Evolutionary conservation across 176 grass and related monocot genomes (phyloP).

Genomic region (Alopecurus myosuroides): DNA sequence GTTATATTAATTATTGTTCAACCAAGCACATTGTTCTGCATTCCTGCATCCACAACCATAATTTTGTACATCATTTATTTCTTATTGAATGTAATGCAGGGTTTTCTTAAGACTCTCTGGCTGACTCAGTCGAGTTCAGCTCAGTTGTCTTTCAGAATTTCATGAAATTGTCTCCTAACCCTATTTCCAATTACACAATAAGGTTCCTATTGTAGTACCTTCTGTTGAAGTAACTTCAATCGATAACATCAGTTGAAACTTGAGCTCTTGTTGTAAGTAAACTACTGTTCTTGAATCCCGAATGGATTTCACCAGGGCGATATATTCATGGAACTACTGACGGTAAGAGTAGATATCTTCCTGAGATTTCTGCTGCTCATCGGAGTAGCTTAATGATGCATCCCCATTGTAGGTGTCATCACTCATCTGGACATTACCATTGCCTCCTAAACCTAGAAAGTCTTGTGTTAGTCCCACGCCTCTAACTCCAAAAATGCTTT

Average conservation of each 20-base stretch:
- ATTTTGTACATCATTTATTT: background rate
- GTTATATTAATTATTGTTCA: background rate
- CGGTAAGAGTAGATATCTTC: conserved; percentile 9
- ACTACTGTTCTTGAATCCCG: background rate
- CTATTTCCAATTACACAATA: background rate
- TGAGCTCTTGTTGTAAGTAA: conserved; percentile 3
- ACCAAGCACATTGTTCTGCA: background rate
- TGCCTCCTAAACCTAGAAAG: conserved; percentile 27
- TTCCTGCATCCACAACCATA: background rate
- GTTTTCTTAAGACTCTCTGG: background rate
- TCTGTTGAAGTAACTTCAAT: background rate
- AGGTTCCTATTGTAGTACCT: background rate
- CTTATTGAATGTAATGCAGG: conserved; percentile 18
- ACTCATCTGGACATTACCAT: background rate
- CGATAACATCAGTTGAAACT: background rate
- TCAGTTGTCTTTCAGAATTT: conserved; percentile 15
- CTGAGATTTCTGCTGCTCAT: conserved; percentile 6
- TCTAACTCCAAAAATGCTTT: background rate
- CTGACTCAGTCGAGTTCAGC: background rate
- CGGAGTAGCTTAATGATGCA: conserved; percentile 17
- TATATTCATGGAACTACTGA: conserved; percentile 4
- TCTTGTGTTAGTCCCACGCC: conserved; percentile 27
- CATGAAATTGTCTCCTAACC: background rate
- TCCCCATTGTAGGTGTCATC: background rate
- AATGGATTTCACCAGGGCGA: background rate